Base-by-base conservation (phyloP, 768 basidiomycete genomes). In the Mycena leptocephala region DNA sequence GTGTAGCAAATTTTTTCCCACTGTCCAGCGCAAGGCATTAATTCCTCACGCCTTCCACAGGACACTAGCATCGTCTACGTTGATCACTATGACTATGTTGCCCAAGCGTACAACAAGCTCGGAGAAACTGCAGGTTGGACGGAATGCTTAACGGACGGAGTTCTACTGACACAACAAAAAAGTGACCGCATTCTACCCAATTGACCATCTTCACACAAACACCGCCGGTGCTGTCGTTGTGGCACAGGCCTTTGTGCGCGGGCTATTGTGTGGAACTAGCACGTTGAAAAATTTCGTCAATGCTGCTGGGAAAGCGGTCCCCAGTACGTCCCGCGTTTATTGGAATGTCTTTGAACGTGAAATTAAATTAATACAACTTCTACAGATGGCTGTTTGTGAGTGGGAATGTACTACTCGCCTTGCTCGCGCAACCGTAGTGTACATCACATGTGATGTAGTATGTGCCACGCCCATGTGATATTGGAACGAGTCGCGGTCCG, bases 141-240 rank as follows among this genome's bases (percentile, higher is more conserved):
- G 5, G 20, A 9, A 24, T 51, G n/a, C 51, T 35, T 32, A 28
- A 30, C 10, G 1, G 41, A 33, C 33, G 28, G 13, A 26, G 13
- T 13, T 65, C 14, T 22, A 5, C n/a, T 73, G 26, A 65, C 22
- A 61, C n/a, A n/a, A n/a, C n/a, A n/a, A 16, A 16, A 24, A 28
- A 55, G 70, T 66, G 13, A 80, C 78, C 39, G 76, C 82, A 14
- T 87, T 80, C 72, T 86, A 82, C 76, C 85, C 85, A 18, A 81
- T 79, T 37, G 86, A 87, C 65, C 86, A 87, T 69, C 82, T 83
- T 8, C 86, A 87, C 62, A 87, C 85, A 3, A 82, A 51, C 20
- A 30, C 80, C 10, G 79, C 83, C 11, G 86, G 86, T 33, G 86
- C 86, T 16, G 78, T 82, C 32, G 80, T 83, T 16, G 86, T 86